Conservation (phyloP, 129 eudicot genomes). For the Deinandra increscens region DNA sequence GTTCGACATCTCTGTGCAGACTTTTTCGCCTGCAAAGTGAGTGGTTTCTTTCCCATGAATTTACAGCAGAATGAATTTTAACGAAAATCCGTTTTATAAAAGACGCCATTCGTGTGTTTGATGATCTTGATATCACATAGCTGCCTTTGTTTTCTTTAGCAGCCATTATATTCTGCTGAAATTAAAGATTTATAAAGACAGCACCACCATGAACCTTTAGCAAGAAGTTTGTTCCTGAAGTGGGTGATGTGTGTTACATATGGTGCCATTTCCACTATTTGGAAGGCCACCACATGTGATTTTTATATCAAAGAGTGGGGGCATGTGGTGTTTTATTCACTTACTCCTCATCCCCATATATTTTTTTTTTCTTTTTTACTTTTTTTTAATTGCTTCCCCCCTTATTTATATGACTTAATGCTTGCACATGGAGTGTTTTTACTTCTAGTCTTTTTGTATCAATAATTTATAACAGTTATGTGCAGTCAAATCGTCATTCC, state of each 20-base stretch:
- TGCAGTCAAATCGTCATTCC: conserved; percentile 4
- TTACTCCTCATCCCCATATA: conserved; percentile 37
- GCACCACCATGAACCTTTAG: conserved; percentile 41
- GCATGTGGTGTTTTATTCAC: conserved; percentile 31
- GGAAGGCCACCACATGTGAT: conserved; percentile 10
- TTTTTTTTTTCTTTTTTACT: not conserved
- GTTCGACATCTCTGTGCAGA: conserved; percentile 54
- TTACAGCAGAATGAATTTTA: conserved; percentile 30
- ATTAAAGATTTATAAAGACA: conserved; percentile 18
- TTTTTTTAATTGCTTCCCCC: conserved; percentile 23
- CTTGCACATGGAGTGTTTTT: conserved; percentile 29
- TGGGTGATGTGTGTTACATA: conserved; percentile 29
- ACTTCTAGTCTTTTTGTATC: not conserved
- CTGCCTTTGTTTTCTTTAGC: conserved; percentile 12
- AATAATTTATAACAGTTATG: not conserved
- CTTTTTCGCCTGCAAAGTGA: conserved; percentile 39
- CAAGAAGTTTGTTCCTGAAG: conserved; percentile 27
- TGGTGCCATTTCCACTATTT: conserved; percentile 38
- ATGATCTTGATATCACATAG: conserved; percentile 30
- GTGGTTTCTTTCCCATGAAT: conserved; percentile 43
- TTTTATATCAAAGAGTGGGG: conserved; percentile 29
- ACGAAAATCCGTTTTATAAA: conserved; percentile 21
- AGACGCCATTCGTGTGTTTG: conserved; percentile 39
- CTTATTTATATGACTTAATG: conserved; percentile 8
- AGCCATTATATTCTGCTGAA: conserved; percentile 33